Base-by-base conservation (phyloP, 805 yeast genomes). In the Priceomyces medius region DNA sequence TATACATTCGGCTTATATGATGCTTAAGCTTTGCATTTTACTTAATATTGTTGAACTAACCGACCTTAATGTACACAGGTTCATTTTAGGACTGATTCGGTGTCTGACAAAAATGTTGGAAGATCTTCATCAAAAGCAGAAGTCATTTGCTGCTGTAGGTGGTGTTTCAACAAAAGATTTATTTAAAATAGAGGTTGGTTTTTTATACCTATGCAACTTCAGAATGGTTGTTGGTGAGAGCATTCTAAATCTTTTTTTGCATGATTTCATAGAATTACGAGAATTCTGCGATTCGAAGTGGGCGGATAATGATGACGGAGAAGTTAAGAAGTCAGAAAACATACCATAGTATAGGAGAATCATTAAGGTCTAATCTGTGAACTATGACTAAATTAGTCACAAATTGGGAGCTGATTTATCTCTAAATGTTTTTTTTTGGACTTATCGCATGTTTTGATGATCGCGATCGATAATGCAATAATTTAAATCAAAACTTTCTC, bases 81-180 rank as follows among this genome's bases (percentile, higher is more conserved):
- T 68, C 35, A 54, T 69, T 10, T 53, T 69, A 42, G 74, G 71
- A 3, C 62, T 63, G 50, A 54, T 70, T 7, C 56, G 75, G 40
- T 68, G 74, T 45, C 66, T 64, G 58, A 67, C 71, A 9, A 70
- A 70, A 47, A 61, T 54, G 14, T 48, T 68, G 35, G 75, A 70
- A 45, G 75, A 70, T 42, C 51, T 70, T 7, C 62, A 65, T 49
- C 75, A 69, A 43, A 67, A 63, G 40, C 75, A 70, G 41, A 58
- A 60, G 43, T 45, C 62, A 14, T 70, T 66, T 51, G 68, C 73
- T 3, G 63, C 68, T 2, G 74, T 70, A 6, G 74, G 71, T 3
- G 75, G 75, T 1, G 71, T 69, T 3, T 58, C 62, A 20, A 54
- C 49, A 10, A 58, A 58, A 20, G 74, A 69, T 34, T 55, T 70